A percentile compares a stretch with the other conserved stretches of the same genome.
Conservation (phyloP, 2,329 filamentous ascomycete genomes). For the Acrocalymma vagum region DNA sequence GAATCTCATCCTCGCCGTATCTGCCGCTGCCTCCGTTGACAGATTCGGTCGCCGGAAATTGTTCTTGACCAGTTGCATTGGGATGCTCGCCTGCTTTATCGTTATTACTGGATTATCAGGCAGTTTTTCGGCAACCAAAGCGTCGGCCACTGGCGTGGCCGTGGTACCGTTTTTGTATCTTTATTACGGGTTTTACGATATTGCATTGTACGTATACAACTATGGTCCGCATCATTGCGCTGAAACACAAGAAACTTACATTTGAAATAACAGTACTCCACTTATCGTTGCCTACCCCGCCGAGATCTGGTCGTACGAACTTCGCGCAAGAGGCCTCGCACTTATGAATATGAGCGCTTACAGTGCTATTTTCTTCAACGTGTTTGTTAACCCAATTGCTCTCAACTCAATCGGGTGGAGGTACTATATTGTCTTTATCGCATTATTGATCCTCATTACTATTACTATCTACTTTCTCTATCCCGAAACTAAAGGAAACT, state of each 20-base stretch:
- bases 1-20: slow-evolving; percentile 44
- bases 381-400: slow-evolving; percentile 15
- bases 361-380: slow-evolving; percentile 4
- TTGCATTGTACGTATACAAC: slow-evolving; percentile 38
- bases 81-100: slow-evolving; percentile 54
- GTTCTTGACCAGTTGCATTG: slow-evolving; percentile 49
- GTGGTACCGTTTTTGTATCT: slow-evolving; percentile 3
- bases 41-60: slow-evolving; percentile 51
- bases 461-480: slow-evolving; percentile 56
- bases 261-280: slow-evolving; percentile 35
- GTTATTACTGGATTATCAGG: slow-evolving; percentile 52
- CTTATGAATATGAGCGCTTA: background rate
- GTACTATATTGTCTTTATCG: slow-evolving; percentile 56
- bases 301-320: slow-evolving; percentile 39
- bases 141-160: background rate
- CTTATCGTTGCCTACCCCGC: slow-evolving; percentile 33
- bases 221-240: too few relatives aligned
- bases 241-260: too few relatives aligned
- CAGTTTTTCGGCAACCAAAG: slow-evolving; percentile 7
- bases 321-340: slow-evolving; percentile 48
- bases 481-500: slow-evolving; percentile 60
- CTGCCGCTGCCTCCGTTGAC: slow-evolving; percentile 50
- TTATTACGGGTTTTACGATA: slow-evolving; percentile 13
- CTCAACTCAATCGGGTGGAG: slow-evolving; percentile 18
- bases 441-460: slow-evolving; percentile 56